Base-by-base conservation (phyloP, 805 yeast genomes). In the Candida alai region DNA sequence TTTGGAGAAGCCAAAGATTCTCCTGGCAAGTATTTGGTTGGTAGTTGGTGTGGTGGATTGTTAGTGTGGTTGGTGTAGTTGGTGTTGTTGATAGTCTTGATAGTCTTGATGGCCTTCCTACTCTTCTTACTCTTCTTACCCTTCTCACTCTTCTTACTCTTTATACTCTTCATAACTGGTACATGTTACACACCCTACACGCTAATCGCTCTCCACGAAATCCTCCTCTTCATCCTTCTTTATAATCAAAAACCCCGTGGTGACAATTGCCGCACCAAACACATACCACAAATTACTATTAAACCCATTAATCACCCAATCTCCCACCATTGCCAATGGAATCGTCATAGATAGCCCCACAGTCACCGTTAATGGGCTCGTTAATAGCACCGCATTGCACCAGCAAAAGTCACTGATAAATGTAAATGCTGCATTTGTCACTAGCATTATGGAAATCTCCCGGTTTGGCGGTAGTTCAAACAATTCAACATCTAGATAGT, bases 321-420 rank as follows among this genome's bases (percentile, higher is more conserved):
- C 98, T 19, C 96, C 96, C 20, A 87, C 56, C 85, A 93, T 84
- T 0, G 97, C 95, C 33, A 93, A 72, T 2, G 98, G 98, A 13
- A 93, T 93, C 0, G 97, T 90, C 40, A 89, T 76, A 14, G 95
- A 82, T 19, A 93, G 67, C 0, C 98, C 98, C 8, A 93, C 95
- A 0, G 98, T 93, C 3, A 90, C 97, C 0, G 96, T 89, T 44
- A 93, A 66, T 2, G 98, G 98, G 28, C 93, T 82, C 1, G 98
- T 93, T 51, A 93, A 64, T 20, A 93, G 70, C 76, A 89, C 93
- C 0, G 97, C 95, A 43, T 86, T 78, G 21, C 95, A 96, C 98
- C 98, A 93, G 50, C 94, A 79, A 48, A 82, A 88, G 55, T 93
- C 98, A 24, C 95, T 82, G 11, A 89, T 59, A 45, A 93, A 81